Evolutionary conservation across 225 moss, liverwort and hornwort species (phyloP).

Genomic region (Physcomitrium patens): DNA sequence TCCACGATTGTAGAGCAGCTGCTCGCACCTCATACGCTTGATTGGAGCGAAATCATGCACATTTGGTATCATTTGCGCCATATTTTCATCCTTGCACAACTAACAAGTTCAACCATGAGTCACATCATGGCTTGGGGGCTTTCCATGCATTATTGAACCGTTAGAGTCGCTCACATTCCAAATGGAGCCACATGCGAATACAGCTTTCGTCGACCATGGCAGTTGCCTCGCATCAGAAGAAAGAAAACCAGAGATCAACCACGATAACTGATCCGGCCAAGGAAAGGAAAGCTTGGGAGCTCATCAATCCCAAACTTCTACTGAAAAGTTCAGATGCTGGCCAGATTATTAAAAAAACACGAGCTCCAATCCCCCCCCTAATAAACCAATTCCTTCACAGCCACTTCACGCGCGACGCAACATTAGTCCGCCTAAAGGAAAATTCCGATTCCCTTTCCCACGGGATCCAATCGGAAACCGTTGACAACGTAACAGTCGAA

Average conservation of each 20-base stretch:
- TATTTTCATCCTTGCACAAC: neutral
- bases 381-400: neutral
- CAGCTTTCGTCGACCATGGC: neutral
- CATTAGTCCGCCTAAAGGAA: neutral
- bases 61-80: neutral
- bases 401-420: neutral
- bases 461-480: neutral
- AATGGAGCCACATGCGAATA: neutral
- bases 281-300: neutral
- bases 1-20: constrained; percentile 1
- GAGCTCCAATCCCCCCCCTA: neutral
- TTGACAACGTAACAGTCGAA: no score
- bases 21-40: neutral
- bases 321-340: neutral
- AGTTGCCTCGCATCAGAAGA: neutral
- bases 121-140: neutral
- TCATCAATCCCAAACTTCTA: neutral
- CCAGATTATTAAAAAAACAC: neutral
- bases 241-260: neutral
- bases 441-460: neutral
- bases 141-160: neutral
- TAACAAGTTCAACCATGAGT: neutral
- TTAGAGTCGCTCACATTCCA: neutral
- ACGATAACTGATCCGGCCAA: neutral
- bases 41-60: neutral